Evolutionary conservation across 805 yeast species (phyloP).

Genomic region (Soucietia sequanensis): DNA sequence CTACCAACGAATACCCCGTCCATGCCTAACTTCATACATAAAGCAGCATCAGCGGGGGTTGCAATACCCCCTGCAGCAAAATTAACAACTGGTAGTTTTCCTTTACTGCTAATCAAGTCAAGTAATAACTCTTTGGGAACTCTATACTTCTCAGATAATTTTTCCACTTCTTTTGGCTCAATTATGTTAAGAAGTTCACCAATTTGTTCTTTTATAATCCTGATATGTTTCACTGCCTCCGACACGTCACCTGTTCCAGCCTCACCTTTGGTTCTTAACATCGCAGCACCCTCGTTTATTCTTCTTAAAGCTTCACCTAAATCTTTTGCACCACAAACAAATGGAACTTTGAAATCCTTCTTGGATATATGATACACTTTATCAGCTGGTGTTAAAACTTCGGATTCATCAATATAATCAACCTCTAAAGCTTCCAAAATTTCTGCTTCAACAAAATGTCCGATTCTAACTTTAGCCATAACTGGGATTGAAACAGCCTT

Average conservation of each 20-base stretch:
- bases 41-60: constrained; percentile 84
- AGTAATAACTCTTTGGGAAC: constrained; percentile 57
- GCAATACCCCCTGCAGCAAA: constrained; percentile 91
- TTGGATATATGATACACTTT: constrained; percentile 63
- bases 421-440: constrained; percentile 67
- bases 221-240: constrained; percentile 77
- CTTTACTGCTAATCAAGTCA: constrained; percentile 47
- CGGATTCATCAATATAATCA: constrained; percentile 83
- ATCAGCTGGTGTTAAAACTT: constrained; percentile 82
- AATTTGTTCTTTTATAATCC: constrained; percentile 57
- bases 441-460: constrained; percentile 82
- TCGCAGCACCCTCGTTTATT: constrained; percentile 79
- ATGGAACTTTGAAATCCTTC: constrained; percentile 62
- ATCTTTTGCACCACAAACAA: constrained; percentile 82
- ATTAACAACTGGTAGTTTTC: constrained; percentile 77
- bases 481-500: constrained; percentile 68
- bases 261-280: constrained; percentile 85
- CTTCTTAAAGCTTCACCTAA: constrained; percentile 81
- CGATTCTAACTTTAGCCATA: constrained; percentile 85
- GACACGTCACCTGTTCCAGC: constrained; percentile 88
- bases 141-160: constrained; percentile 54
- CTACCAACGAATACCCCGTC: constrained; percentile 44
- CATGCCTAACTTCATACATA: constrained; percentile 54
- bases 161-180: constrained; percentile 41
- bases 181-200: constrained; percentile 37